Evolutionary conservation across 1,284 basidiomycete genomes (phyloP), one percentile per base, ranked within the genome.

Genomic region (Schizopora paradoxa): DNA sequence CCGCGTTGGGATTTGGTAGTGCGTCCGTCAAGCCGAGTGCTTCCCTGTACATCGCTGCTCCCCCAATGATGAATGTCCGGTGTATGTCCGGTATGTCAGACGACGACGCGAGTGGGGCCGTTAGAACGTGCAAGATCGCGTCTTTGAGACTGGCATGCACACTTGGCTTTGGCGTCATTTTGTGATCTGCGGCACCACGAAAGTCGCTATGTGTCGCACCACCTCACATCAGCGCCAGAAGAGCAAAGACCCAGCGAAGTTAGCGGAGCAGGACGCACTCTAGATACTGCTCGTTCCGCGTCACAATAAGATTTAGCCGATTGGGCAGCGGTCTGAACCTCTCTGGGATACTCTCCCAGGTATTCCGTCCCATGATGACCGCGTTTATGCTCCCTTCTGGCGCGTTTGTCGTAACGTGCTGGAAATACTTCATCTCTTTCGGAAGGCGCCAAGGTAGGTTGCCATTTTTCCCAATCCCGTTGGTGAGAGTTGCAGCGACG

Each of bases 281-380:
- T 41, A 81, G 66, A 55, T 83, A 85, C 22, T 71, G 64, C 5
- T 60, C 41, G 55, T 85, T 80, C 23, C 78, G 71, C 54, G 82
- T 91, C 27, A 97, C 70, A 27, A 99, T 82, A 11, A 95, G 64
- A 61, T 99, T 99, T 50, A 79, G 54, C 31, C 96, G 73, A 25
- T 76, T 77, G 34, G 76, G 71, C 21, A 99, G 72, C 2, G 96
- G 96, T 51, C 89, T 77, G 66, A 89, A 91, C 62, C 82, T 89
- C 5, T 61, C 56, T n/a, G 96, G 95, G 49, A 99, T 99, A 61
- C 90, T 91, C 64, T 96, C 91, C 96, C 96, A 99, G 14, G 93
- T 97, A 59, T 91, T 94, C 39, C 94, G 74, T 5, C 96, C 96
- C 96, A 99, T 99, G 48, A 99, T 70, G 28, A 98, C 85, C 1